These are phyloP conservation scores for Fraxinus sp. DNA, from an alignment of 305 asterid species.

Conservation along the genomic window DNA sequence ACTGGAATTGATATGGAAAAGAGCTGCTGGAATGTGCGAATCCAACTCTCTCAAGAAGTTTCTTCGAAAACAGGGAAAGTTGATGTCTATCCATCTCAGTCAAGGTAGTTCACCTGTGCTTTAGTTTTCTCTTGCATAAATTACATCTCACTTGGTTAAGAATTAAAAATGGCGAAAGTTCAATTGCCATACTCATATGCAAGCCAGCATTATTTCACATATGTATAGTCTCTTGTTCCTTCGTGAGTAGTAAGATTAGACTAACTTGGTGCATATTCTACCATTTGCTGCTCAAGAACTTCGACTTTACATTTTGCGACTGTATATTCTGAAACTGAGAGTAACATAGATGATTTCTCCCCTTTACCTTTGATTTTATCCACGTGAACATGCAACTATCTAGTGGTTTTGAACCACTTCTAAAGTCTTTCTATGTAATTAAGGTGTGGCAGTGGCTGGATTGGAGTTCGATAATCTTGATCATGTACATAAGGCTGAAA, in stretches of 20 bases:
- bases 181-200: background rate
- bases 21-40: constrained; percentile 51
- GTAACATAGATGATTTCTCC: background rate
- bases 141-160: background rate
- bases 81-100: constrained; percentile 50
- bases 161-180: background rate
- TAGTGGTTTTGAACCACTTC: background rate
- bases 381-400: background rate
- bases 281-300: background rate
- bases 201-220: background rate
- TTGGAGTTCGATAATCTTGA: constrained; percentile 61
- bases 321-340: background rate
- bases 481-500: constrained; percentile 64
- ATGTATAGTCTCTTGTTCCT: background rate
- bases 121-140: background rate
- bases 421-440: constrained; percentile 7
- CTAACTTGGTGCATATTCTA: background rate
- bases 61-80: constrained; percentile 61
- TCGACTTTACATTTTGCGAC: background rate
- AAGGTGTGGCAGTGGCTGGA: constrained; percentile 67
- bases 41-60: constrained; percentile 56
- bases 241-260: background rate
- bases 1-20: constrained; percentile 60
- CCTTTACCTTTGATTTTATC: background rate
- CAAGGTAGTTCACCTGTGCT: constrained; percentile 45